Base-by-base conservation (phyloP, 768 basidiomycete species). In the Xerocomellus intermedius region DNA sequence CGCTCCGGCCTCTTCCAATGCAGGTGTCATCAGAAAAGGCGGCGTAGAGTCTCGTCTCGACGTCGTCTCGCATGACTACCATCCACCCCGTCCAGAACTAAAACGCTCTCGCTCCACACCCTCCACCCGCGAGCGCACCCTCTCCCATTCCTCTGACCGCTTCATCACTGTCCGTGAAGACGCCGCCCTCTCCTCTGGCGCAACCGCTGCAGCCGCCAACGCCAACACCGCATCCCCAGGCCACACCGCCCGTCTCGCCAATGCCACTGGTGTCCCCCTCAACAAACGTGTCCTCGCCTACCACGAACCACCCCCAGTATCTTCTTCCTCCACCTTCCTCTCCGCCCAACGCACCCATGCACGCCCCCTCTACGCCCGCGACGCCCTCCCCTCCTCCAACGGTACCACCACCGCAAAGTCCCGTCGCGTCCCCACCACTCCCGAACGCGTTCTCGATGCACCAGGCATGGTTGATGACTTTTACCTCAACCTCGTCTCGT, bases 391-490 rank as follows among this genome's bases (percentile, higher is more conserved):
- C 2, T 78, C 83, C 2, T 87, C 89, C 5, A 85, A 82, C 4
- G 82, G 86, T 2, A 75, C 82, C 2, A 73, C 77, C 0, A 85
- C 85, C 0, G 81, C 83, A 60, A 91, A 91, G 67, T 79, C 87
- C 6, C 81, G 96, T 19, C 86, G 88, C 61, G 91, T 98, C 50
- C 82, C 94, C 0, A 89, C 90, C 0, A 83, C 86, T 22, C 92
- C 96, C 0, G 91, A 96, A 63, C 83, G 94, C n/a, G 94, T 98
- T 8, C 80, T 99, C 10, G 97, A 98, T 63, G 96, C 96, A 0
- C 94, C 94, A 1, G 92, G 92, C 7, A 86, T 91, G 79, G 80
- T 86, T 10, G 94, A 98, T 61, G 97, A 99, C 71, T 99, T 96
- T 71, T 99, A 99, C 67, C 84, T 99, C 66, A 99, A 98, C 70